Percentiles rank a stretch among this genome's conserved stretches.
phyloP scores from a whole-genome alignment of 352 stramenopile species.

The Sclerospora graminicola region DNA sequence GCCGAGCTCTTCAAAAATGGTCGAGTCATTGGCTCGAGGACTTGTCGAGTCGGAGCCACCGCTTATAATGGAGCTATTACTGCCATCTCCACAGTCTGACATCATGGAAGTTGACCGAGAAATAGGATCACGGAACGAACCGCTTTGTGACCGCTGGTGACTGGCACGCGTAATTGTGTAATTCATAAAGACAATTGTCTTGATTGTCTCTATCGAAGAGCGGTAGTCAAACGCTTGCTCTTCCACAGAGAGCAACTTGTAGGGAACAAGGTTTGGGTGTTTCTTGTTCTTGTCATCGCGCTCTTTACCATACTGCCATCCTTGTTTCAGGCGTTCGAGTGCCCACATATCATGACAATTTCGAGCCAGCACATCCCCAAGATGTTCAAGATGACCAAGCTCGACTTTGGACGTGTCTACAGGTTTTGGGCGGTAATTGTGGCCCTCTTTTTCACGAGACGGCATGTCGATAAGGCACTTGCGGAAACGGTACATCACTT shows the following conservation, averaged over 20 bases:
- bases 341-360: constrained; percentile 86
- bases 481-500: constrained; percentile 86
- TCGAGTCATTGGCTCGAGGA: constrained; percentile 16
- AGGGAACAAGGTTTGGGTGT: constrained; percentile 78
- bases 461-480: constrained; percentile 85
- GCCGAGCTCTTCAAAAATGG: constrained; percentile 22
- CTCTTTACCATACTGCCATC: constrained; percentile 60
- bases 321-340: constrained; percentile 75
- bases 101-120: constrained; percentile 58
- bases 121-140: constrained; percentile 56
- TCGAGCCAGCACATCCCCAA: constrained; percentile 66
- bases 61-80: constrained; percentile 23
- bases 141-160: constrained; percentile 25
- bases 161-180: constrained; percentile 57
- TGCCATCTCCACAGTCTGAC: constrained; percentile 36
- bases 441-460: constrained; percentile 79
- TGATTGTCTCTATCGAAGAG: constrained; percentile 83
- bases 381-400: constrained; percentile 55
- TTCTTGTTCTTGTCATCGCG: constrained; percentile 65
- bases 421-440: constrained; percentile 81
- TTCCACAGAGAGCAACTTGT: constrained; percentile 65
- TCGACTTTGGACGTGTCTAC: constrained; percentile 72
- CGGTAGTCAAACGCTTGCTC: constrained; percentile 81
- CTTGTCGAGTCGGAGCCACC: constrained; percentile 15
- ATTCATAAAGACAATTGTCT: constrained; percentile 85